phyloP scores from a whole-genome alignment of 2,329 filamentous ascomycete species.

The Microascus cirrosus region DNA sequence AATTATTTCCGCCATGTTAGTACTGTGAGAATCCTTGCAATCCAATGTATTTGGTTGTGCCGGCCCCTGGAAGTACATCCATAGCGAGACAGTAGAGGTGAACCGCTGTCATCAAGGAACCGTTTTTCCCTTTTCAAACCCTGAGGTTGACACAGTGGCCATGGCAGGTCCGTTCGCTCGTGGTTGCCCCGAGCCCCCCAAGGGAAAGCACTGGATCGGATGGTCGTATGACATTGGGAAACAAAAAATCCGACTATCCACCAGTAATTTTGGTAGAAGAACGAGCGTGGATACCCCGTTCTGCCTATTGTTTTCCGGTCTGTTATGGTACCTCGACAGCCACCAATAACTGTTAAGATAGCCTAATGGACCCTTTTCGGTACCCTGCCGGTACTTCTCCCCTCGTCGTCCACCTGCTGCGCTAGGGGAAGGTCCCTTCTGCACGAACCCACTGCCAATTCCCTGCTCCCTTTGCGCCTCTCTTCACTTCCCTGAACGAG shows the following conservation, averaged over 20 bases:
- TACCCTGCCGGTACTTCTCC: not conserved
- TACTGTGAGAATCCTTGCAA: too few species aligned
- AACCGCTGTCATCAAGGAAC: not conserved
- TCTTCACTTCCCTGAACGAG: not conserved
- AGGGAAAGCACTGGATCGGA: not conserved
- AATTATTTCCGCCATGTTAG: too few species aligned
- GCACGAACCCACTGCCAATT: conserved; percentile 1
- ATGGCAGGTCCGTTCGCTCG: not conserved
- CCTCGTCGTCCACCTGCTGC: not conserved
- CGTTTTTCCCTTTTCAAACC: not conserved
- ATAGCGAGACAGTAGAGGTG: too few species aligned
- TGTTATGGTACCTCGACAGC: not conserved
- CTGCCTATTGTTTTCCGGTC: not conserved
- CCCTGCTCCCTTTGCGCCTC: not conserved
- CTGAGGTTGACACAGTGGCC: not conserved
- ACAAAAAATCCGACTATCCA: not conserved
- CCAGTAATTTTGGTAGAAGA: not conserved
- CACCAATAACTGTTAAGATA: not conserved
- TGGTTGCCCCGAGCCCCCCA: not conserved
- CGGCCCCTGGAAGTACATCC: too few species aligned
- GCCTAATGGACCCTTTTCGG: not conserved
- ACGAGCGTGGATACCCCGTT: not conserved
- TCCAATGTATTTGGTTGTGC: too few species aligned
- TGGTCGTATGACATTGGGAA: not conserved
- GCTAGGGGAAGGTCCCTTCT: not conserved